phyloP scores from a whole-genome alignment of 768 basidiomycete genomes.

The Lactarius psammicola region DNA sequence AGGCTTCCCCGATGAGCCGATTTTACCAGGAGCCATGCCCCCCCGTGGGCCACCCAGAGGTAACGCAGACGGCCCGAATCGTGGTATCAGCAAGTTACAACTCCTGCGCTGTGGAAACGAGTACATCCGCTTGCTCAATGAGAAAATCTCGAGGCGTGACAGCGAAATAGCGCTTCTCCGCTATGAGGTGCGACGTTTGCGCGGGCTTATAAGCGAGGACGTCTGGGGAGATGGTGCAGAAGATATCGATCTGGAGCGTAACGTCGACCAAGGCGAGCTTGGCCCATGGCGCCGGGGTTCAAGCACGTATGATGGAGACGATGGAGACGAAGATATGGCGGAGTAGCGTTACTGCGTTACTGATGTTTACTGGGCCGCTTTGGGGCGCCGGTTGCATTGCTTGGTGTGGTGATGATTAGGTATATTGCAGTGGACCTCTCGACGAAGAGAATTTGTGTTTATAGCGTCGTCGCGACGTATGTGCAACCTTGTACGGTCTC shows the following conservation, averaged over 20 bases:
- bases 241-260: constrained; percentile 52
- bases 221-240: constrained; percentile 38
- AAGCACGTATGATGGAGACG: constrained; percentile 27
- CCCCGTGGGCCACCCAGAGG: constrained; percentile 87
- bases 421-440: constrained; percentile 12
- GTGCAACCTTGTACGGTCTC: constrained; percentile 14
- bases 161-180: constrained; percentile 69
- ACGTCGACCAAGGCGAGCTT: constrained; percentile 57
- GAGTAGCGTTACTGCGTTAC: constrained; percentile 14
- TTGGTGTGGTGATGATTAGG: constrained; percentile 11
- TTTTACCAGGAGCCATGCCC: constrained; percentile 84
- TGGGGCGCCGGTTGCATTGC: not conserved
- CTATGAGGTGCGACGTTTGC: constrained; percentile 61
- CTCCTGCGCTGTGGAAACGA: constrained; percentile 89
- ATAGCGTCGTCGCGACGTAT: constrained; percentile 17
- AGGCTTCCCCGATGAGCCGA: constrained; percentile 65
- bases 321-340: constrained; percentile 23
- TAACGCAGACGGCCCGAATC: constrained; percentile 88
- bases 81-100: constrained; percentile 91
- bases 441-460: constrained; percentile 13
- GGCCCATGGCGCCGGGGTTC: constrained; percentile 30
- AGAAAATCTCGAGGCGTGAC: constrained; percentile 75
- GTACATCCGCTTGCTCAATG: constrained; percentile 75
- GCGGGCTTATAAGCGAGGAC: constrained; percentile 39
- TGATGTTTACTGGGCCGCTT: constrained; percentile 13